These are phyloP conservation scores for Urostyla sp. DNA, from an alignment of 73 alveolate genomes.

Conservation along the genomic window DNA sequence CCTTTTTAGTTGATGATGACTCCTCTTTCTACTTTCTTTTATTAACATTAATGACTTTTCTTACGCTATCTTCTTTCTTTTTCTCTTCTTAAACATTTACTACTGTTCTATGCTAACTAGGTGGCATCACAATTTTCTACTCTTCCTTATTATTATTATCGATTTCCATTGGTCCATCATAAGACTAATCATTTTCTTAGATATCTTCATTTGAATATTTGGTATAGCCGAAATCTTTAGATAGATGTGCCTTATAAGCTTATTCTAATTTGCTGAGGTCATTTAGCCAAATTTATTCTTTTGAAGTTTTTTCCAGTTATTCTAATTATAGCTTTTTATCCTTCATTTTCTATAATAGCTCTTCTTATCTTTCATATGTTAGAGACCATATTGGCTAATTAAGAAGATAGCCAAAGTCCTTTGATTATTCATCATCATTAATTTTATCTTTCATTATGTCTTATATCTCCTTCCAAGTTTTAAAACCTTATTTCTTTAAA, in stretches of 20 bases:
- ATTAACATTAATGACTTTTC: no score
- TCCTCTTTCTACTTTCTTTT: no score
- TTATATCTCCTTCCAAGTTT: slow-evolving; percentile 18
- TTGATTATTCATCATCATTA: background rate
- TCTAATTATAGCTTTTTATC: slow-evolving; percentile 61
- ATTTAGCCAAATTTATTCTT: slow-evolving; percentile 72
- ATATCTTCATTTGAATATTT: no score
- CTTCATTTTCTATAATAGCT: slow-evolving; percentile 66
- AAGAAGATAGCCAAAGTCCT: slow-evolving; percentile 87
- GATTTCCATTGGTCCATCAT: background rate
- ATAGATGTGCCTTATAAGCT: background rate
- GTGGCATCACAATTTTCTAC: slow-evolving; percentile 1
- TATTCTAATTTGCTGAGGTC: slow-evolving; percentile 57
- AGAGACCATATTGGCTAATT: slow-evolving; percentile 85
- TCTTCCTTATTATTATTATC: background rate
- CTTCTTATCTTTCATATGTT: slow-evolving; percentile 83
- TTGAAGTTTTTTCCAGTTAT: slow-evolving; percentile 51
- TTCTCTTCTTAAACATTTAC: background rate
- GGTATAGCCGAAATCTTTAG: no score
- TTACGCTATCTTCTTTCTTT: background rate
- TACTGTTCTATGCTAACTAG: background rate
- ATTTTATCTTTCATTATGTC: background rate
- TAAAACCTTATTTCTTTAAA: slow-evolving; percentile 62
- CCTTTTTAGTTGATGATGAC: no score
- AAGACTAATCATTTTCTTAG: background rate